Conservation (phyloP, 1,284 basidiomycete species). For the Cerrena zonata region DNA sequence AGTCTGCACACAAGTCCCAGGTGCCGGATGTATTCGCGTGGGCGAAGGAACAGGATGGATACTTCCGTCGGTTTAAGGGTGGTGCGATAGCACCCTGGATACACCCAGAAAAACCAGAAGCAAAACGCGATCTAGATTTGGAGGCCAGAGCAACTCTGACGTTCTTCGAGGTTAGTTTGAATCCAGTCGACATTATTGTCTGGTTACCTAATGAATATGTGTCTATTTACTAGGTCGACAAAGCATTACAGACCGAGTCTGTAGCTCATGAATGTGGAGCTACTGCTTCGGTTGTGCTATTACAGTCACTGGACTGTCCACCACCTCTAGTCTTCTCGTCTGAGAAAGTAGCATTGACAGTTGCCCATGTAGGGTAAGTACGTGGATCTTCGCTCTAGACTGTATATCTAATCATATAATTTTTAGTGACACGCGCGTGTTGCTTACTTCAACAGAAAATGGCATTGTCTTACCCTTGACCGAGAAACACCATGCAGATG, state of each 20-base stretch:
- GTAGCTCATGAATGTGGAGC: conserved; percentile 73
- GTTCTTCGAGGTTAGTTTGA: conserved; percentile 69
- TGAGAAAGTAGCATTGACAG: conserved; percentile 64
- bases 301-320: conserved; percentile 79
- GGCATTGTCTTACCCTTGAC: conserved; percentile 78
- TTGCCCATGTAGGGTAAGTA: conserved; percentile 87
- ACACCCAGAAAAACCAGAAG: conserved; percentile 30
- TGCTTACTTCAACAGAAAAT: conserved; percentile 73
- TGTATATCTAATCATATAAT: conserved; percentile 5
- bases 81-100: conserved; percentile 72
- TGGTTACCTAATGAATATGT: neutral
- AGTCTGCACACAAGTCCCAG: conserved; percentile 60
- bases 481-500: conserved; percentile 89
- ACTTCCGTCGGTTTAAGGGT: conserved; percentile 82
- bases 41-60: conserved; percentile 77
- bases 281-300: conserved; percentile 82
- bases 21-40: conserved; percentile 73
- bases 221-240: conserved; percentile 43
- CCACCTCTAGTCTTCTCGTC: conserved; percentile 76
- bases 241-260: conserved; percentile 52
- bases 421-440: conserved; percentile 79
- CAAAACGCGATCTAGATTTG: conserved; percentile 56
- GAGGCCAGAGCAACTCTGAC: conserved; percentile 81
- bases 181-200: neutral
- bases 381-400: neutral